A percentile compares a stretch with the other conserved stretches of the same genome.
Evolutionary conservation across 164 flowering plant genomes (phyloP).

Genomic region (Macadamia integrifolia): DNA sequence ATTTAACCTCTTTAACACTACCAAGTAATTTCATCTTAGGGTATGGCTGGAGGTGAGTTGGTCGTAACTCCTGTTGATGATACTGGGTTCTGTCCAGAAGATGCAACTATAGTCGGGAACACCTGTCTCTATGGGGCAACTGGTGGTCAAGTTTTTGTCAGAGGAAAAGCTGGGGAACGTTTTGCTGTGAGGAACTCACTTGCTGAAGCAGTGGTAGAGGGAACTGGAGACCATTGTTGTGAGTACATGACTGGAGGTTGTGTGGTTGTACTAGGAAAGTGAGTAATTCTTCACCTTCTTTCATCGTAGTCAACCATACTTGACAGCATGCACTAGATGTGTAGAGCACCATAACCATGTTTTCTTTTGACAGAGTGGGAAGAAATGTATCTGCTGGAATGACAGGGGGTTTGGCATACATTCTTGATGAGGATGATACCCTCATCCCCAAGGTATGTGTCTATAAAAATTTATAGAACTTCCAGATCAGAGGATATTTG

Average conservation of each 20-base stretch:
- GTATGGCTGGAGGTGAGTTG: constrained; percentile 98
- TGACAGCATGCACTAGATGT: not conserved
- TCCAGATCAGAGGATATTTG: not conserved
- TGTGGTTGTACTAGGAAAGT: constrained; percentile 95
- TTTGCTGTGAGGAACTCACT: constrained; percentile 98
- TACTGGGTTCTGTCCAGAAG: constrained; percentile 82
- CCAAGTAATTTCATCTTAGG: constrained; percentile 29
- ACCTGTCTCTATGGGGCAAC: constrained; percentile 98
- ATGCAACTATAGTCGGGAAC: constrained; percentile 93
- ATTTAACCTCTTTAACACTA: not conserved
- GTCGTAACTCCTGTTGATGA: constrained; percentile 78
- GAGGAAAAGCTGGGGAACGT: constrained; percentile 97
- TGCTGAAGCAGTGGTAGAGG: constrained; percentile 93
- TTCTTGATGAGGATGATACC: constrained; percentile 92
- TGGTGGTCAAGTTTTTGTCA: constrained; percentile 87
- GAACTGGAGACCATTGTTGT: constrained; percentile 96
- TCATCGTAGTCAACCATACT: not conserved
- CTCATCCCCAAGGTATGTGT: constrained; percentile 79
- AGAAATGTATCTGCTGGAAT: constrained; percentile 98
- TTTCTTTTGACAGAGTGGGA: constrained; percentile 64
- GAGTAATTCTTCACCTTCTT: constrained; percentile 24
- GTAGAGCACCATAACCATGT: not conserved
- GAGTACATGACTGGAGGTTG: constrained; percentile 99
- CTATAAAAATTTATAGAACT: not conserved
- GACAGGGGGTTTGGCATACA: constrained; percentile 97